These are phyloP conservation scores for Coprinopsis marcescibilis DNA, from an alignment of 768 basidiomycete genomes.

Conservation along the genomic window DNA sequence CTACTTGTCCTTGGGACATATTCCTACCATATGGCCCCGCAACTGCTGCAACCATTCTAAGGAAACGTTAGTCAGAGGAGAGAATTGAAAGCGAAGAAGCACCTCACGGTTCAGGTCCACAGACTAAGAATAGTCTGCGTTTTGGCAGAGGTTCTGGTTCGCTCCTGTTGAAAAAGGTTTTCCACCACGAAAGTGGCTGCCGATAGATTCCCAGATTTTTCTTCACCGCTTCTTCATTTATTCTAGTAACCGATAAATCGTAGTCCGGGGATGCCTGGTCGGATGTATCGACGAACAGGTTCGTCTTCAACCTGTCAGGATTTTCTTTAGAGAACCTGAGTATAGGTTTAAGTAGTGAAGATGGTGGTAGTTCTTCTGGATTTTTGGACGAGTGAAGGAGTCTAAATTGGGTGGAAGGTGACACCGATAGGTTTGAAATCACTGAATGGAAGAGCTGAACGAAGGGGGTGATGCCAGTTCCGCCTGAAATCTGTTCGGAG, in stretches of 20 bases:
- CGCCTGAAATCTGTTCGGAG: conserved; percentile 66
- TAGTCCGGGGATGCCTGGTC: conserved; percentile 21
- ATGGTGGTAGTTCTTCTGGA: conserved; percentile 64
- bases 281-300: conserved; percentile 58
- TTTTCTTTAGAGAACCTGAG: conserved; percentile 38
- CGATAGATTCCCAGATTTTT: conserved; percentile 29
- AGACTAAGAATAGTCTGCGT: conserved; percentile 63
- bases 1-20: conserved; percentile 66
- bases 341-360: conserved; percentile 50
- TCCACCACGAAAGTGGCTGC: conserved; percentile 29
- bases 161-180: conserved; percentile 21
- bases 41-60: conserved; percentile 70
- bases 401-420: conserved; percentile 52
- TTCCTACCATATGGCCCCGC: conserved; percentile 75
- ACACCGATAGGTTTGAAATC: conserved; percentile 31
- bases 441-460: conserved; percentile 63
- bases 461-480: conserved; percentile 85
- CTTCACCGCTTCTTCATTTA: conserved; percentile 45
- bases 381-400: conserved; percentile 66
- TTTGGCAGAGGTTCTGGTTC: conserved; percentile 22
- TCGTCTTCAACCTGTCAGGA: conserved; percentile 51
- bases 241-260: conserved; percentile 43
- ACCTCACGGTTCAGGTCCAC: conserved; percentile 81
- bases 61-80: neutral
- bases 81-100: neutral